Evolutionary conservation across 139 green algal genomes (phyloP).

Genomic region (Chlamydomonas schloesseri): DNA sequence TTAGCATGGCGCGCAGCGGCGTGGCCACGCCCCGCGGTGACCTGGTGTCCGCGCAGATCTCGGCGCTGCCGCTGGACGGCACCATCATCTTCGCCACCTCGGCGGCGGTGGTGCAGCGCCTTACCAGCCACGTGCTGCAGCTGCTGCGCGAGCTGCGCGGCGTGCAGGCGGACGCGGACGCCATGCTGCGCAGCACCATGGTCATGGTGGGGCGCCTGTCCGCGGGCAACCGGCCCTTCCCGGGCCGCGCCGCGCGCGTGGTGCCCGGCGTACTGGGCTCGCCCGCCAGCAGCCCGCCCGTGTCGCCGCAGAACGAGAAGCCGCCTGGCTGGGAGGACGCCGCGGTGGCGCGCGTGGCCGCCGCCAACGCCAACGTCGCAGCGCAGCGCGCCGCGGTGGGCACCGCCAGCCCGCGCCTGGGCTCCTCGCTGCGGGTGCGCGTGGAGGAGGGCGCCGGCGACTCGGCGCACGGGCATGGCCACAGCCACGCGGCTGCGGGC

Average conservation of each 20-base stretch:
- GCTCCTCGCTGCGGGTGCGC: conserved; percentile 5
- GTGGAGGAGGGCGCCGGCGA: not conserved
- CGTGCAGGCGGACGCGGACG: conserved; percentile 35
- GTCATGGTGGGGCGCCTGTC: conserved; percentile 9
- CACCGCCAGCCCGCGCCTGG: not conserved
- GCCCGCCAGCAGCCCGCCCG: conserved; percentile 18
- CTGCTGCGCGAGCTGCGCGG: conserved; percentile 32
- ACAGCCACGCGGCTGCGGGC: not conserved
- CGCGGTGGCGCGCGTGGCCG: not conserved
- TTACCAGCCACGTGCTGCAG: conserved; percentile 33
- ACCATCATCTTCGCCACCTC: conserved; percentile 42
- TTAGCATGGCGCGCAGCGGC: not conserved
- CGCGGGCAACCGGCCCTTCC: not conserved
- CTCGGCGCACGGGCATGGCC: no score
- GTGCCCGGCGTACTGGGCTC: conserved; percentile 11
- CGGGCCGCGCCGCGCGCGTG: not conserved
- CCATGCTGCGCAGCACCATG: conserved; percentile 31
- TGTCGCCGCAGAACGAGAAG: conserved; percentile 36
- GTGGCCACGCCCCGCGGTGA: conserved; percentile 33
- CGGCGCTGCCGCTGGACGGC: conserved; percentile 24
- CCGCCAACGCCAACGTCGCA: conserved; percentile 6
- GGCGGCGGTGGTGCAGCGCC: conserved; percentile 27
- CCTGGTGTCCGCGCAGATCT: conserved; percentile 12
- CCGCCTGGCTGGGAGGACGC: conserved; percentile 35
- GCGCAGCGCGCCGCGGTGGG: not conserved